phyloP scores from a whole-genome alignment of 257 asterid species.

The Euphrasia confusa region DNA sequence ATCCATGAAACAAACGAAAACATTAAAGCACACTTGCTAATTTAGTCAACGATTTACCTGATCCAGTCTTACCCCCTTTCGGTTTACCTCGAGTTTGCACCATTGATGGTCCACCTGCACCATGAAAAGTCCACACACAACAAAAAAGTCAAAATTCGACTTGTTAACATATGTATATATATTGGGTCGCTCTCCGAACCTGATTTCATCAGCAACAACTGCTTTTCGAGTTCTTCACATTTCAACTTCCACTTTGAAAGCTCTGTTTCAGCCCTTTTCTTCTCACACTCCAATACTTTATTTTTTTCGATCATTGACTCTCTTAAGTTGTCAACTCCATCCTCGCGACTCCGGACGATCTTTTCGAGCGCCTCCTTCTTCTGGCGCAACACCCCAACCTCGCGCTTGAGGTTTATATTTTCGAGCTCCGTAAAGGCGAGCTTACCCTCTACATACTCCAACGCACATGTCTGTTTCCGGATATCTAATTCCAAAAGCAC shows the following conservation, averaged over 20 bases:
- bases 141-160: background rate
- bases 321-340: constrained; percentile 29
- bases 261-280: constrained; percentile 40
- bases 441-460: constrained; percentile 28
- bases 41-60: constrained; percentile 9
- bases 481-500: constrained; percentile 27
- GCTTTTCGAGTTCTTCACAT: constrained; percentile 41
- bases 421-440: constrained; percentile 19
- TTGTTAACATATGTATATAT: background rate
- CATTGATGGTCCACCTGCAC: constrained; percentile 1
- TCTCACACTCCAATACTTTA: constrained; percentile 49
- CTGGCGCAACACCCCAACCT: constrained; percentile 31
- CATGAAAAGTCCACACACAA: constrained; percentile 4
- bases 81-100: constrained; percentile 11
- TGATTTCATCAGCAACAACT: constrained; percentile 27
- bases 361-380: constrained; percentile 37
- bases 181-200: constrained; percentile 3
- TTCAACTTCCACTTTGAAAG: constrained; percentile 41
- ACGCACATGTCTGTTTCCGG: constrained; percentile 23
- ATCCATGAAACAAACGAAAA: background rate
- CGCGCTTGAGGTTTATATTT: constrained; percentile 26
- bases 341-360: constrained; percentile 17
- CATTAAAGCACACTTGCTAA: background rate
- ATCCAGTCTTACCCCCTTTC: background rate
- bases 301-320: constrained; percentile 35